These are phyloP conservation scores for Russula ochroleuca DNA, from an alignment of 768 basidiomycete genomes.

Conservation along the genomic window DNA sequence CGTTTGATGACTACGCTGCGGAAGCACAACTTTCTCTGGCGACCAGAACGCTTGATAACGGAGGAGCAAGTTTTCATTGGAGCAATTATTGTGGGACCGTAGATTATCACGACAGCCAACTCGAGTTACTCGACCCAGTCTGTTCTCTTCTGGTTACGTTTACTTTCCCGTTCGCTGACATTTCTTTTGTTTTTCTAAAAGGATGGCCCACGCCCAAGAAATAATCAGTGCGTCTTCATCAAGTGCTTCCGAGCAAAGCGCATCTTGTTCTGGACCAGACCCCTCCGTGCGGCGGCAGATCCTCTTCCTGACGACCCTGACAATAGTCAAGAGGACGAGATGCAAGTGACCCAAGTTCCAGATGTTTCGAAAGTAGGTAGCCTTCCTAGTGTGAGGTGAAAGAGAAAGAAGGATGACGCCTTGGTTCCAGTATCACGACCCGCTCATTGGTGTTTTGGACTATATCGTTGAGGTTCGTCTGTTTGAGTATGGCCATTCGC, in stretches of 20 bases:
- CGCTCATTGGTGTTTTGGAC: slow-evolving; percentile 7
- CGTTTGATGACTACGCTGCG: neutral
- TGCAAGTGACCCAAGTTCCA: neutral
- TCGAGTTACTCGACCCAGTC: neutral
- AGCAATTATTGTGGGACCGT: neutral
- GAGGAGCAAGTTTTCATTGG: neutral
- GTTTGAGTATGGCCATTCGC: neutral
- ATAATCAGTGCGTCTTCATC: slow-evolving; percentile 17
- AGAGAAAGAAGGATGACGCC: neutral
- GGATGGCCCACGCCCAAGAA: neutral
- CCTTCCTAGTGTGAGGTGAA: neutral
- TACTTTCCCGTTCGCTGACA: neutral
- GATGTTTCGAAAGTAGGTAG: neutral
- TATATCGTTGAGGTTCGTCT: slow-evolving; percentile 17
- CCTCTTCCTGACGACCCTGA: slow-evolving; percentile 12
- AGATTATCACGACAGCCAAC: neutral
- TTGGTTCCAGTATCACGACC: slow-evolving; percentile 11
- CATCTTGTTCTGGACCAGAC: neutral
- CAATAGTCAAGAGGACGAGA: neutral
- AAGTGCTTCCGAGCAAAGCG: slow-evolving; percentile 17
- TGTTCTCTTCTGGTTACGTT: neutral
- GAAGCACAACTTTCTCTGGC: neutral
- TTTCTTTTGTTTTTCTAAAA: neutral
- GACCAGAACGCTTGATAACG: neutral
- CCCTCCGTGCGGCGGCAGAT: neutral